A percentile compares a stretch with the other conserved stretches of the same genome.
Conservation (phyloP, 2,329 filamentous ascomycete species). For the Myriangium duriaei region DNA sequence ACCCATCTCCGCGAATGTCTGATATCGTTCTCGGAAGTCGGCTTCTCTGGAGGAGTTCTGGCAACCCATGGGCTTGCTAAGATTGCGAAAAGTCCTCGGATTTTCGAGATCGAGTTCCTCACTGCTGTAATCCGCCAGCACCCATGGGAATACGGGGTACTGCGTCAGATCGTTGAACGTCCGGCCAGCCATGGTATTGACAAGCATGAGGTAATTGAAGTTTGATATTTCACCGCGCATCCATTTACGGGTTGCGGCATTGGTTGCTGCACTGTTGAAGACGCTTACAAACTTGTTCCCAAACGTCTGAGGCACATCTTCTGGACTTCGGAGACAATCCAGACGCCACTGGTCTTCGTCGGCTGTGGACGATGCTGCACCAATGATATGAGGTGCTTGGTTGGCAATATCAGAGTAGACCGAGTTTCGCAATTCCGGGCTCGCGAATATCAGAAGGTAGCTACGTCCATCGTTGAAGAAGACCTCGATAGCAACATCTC, state of each 20-base stretch:
- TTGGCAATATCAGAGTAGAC: conserved; percentile 62
- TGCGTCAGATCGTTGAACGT: conserved; percentile 98
- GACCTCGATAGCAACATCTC: conserved; percentile 90
- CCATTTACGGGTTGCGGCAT: conserved; percentile 81
- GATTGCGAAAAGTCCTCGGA: conserved; percentile 73
- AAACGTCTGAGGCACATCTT: conserved; percentile 53
- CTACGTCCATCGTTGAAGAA: conserved; percentile 96
- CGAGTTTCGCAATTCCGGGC: conserved; percentile 60
- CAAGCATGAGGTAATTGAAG: conserved; percentile 96
- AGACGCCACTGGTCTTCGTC: conserved; percentile 86
- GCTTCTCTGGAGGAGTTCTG: conserved; percentile 65
- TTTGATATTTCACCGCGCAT: conserved; percentile 91
- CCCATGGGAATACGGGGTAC: conserved; percentile 96
- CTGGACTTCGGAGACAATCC: conserved; percentile 62
- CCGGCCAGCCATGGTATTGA: conserved; percentile 92
- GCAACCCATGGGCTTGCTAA: conserved; percentile 93
- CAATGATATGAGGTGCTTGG: conserved; percentile 64
- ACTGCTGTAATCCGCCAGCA: conserved; percentile 89
- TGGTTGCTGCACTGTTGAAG: conserved; percentile 71
- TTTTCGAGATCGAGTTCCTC: conserved; percentile 80
- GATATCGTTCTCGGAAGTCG: conserved; percentile 74
- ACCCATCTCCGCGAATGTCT: conserved; percentile 79
- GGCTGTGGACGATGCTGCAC: conserved; percentile 43
- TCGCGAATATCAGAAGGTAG: conserved; percentile 79
- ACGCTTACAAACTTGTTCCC: conserved; percentile 86